These are phyloP conservation scores for Boletales sp. DNA, from an alignment of 768 basidiomycete species.

Conservation along the genomic window DNA sequence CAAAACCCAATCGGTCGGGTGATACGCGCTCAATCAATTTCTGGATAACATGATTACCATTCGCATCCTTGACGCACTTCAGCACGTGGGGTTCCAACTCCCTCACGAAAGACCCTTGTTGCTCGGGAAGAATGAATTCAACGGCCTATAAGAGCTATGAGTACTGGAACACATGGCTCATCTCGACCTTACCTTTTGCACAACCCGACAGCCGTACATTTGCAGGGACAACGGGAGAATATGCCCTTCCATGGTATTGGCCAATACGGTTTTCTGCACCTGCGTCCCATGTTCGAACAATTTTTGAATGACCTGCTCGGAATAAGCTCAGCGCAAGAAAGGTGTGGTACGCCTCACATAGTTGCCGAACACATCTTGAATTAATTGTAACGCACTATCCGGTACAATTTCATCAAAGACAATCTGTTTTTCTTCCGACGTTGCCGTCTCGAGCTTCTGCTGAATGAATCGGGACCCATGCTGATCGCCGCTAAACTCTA, in stretches of 20 bases:
- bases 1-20: conserved; percentile 71
- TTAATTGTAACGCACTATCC: conserved; percentile 65
- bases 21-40: conserved; percentile 81
- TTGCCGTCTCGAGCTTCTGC: conserved; percentile 72
- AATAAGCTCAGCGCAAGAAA: conserved; percentile 6
- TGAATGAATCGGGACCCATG: conserved; percentile 99
- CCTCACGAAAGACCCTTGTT: conserved; percentile 70
- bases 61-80: conserved; percentile 83
- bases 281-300: conserved; percentile 84
- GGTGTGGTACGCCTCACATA: conserved; percentile 54
- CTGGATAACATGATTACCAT: conserved; percentile 95
- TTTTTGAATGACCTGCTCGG: conserved; percentile 82
- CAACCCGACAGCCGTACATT: conserved; percentile 95
- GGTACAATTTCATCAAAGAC: conserved; percentile 90
- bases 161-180: no score
- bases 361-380: conserved; percentile 94
- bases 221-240: conserved; percentile 76
- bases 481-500: conserved; percentile 93
- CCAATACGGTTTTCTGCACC: conserved; percentile 67
- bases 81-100: conserved; percentile 81
- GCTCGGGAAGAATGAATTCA: conserved; percentile 74
- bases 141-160: conserved; percentile 55
- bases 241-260: conserved; percentile 71
- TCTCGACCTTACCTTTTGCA: conserved; percentile 67
- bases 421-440: conserved; percentile 71